Percentiles rank a stretch among this genome's conserved stretches.
These are phyloP conservation scores for Pseudoneurospora amorphoporcata DNA, from an alignment of 495 filamentous ascomycete species.

Conservation along the genomic window DNA sequence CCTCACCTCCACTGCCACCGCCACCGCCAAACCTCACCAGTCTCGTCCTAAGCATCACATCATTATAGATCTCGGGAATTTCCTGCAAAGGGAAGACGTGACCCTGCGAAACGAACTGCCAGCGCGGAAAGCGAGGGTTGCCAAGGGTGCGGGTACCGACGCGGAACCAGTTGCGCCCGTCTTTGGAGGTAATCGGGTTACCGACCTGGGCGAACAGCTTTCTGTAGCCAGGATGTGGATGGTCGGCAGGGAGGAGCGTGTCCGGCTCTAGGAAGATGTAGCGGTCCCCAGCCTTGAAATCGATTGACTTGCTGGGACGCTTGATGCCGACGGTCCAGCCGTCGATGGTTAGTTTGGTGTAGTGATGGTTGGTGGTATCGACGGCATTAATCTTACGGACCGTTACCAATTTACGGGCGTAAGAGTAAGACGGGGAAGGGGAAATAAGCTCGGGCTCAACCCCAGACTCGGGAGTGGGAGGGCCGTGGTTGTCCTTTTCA, in stretches of 20 bases:
- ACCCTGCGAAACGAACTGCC: slow-evolving; percentile 12
- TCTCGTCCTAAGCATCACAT: neutral
- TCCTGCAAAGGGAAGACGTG: slow-evolving; percentile 4
- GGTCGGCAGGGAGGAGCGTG: slow-evolving; percentile 9
- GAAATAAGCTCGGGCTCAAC: neutral
- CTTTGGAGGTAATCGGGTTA: neutral
- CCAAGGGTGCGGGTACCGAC: neutral
- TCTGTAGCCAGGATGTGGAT: neutral
- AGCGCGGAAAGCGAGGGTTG: neutral
- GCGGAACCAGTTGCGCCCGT: slow-evolving; percentile 8
- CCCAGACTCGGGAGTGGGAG: neutral
- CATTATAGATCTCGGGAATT: neutral
- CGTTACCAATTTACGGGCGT: slow-evolving; percentile 8
- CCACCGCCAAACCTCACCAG: neutral
- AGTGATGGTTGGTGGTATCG: neutral
- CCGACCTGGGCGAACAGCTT: neutral
- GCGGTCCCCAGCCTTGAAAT: neutral
- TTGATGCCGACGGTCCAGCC: slow-evolving; percentile 13
- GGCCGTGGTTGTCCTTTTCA: neutral
- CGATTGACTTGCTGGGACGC: neutral
- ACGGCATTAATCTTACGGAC: slow-evolving; percentile 3
- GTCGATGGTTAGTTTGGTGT: slow-evolving; percentile 3
- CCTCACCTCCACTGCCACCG: no score
- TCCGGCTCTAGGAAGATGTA: slow-evolving; percentile 14
- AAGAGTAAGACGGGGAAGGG: neutral